A percentile compares a stretch with the other conserved stretches of the same genome.
Conservation (phyloP, 2,329 filamentous ascomycete species). For the Passalora sequoiae region DNA sequence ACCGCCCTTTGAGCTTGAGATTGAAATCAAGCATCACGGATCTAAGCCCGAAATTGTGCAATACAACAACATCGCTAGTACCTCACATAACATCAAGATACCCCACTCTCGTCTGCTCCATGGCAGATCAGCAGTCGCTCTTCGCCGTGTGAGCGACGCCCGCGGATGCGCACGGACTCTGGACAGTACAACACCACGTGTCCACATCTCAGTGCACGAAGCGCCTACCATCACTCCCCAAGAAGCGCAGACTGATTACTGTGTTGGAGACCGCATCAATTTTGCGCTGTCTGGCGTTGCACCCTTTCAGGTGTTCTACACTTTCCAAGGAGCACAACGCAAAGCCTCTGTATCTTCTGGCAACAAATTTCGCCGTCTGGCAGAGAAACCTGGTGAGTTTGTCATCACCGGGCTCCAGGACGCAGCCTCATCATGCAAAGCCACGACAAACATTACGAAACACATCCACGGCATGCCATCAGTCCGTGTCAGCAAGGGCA, state of each 20-base stretch:
- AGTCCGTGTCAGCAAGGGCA: conserved; percentile 82
- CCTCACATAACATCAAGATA: conserved; percentile 73
- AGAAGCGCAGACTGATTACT: conserved; percentile 81
- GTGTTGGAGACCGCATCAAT: conserved; percentile 88
- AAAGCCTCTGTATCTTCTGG: conserved; percentile 68
- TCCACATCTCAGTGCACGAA: conserved; percentile 89
- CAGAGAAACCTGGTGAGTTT: conserved; percentile 85
- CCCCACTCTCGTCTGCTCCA: conserved; percentile 79
- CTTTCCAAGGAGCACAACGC: conserved; percentile 71
- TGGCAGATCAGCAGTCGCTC: conserved; percentile 82
- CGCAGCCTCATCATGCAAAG: conserved; percentile 80
- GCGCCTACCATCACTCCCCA: conserved; percentile 85
- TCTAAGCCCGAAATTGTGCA: conserved; percentile 75
- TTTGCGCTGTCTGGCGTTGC: conserved; percentile 87
- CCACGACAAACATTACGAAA: conserved; percentile 71
- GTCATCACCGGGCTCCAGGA: conserved; percentile 82
- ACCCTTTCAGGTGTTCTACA: conserved; percentile 90
- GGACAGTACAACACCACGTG: conserved; percentile 60
- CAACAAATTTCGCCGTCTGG: conserved; percentile 86
- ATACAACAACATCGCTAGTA: conserved; percentile 71
- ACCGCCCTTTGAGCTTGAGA: conserved; percentile 82
- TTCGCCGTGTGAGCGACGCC: conserved; percentile 82
- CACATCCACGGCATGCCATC: conserved; percentile 87
- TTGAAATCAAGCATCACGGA: conserved; percentile 89
- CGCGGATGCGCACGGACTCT: conserved; percentile 79